Conservation (phyloP, 2,329 filamentous ascomycete species). For the Colletotrichum abscissum region DNA sequence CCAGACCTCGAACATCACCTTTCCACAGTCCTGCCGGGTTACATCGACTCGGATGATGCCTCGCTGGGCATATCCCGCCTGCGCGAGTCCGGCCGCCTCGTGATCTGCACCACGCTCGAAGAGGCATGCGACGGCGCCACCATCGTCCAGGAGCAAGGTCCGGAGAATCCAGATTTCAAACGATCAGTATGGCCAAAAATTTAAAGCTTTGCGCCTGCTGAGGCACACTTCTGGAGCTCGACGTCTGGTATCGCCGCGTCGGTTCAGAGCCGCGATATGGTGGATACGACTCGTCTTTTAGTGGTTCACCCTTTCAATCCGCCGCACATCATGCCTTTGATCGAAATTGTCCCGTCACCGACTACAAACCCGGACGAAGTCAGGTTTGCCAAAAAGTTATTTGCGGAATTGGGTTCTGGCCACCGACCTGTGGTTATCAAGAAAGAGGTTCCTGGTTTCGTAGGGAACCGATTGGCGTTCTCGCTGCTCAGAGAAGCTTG, state of each 20-base stretch:
- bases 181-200: constrained; percentile 61
- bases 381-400: constrained; percentile 1
- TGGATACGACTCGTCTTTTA: constrained; percentile 51
- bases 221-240: constrained; percentile 66
- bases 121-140: constrained; percentile 57
- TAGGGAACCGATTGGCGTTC: constrained; percentile 10
- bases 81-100: constrained; percentile 44
- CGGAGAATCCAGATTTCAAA: constrained; percentile 65
- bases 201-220: constrained; percentile 53
- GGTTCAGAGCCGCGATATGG: constrained; percentile 49
- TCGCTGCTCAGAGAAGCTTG: constrained; percentile 9
- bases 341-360: constrained; percentile 64
- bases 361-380: constrained; percentile 7
- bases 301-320: constrained; percentile 72
- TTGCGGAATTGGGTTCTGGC: background rate
- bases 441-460: constrained; percentile 1
- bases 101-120: constrained; percentile 47
- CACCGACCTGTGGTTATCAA: constrained; percentile 26
- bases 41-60: background rate
- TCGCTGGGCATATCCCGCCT: constrained; percentile 44
- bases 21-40: background rate
- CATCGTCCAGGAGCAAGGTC: constrained; percentile 70
- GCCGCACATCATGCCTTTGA: constrained; percentile 69
- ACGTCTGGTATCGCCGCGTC: constrained; percentile 69
- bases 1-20: constrained; percentile 55